Base-by-base conservation (phyloP, 768 basidiomycete species). In the Serpula lacrymans region DNA sequence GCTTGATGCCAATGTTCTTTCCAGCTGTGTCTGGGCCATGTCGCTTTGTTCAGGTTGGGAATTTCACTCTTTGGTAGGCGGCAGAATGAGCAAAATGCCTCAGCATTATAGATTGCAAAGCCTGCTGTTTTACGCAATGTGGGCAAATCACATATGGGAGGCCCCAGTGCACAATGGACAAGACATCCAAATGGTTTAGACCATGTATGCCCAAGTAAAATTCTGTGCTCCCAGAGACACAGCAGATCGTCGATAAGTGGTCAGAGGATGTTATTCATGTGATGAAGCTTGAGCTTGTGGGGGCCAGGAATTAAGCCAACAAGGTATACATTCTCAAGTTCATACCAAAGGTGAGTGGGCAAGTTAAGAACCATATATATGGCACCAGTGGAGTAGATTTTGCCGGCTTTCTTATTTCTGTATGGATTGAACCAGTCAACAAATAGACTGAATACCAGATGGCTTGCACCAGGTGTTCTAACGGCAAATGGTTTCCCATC, bases 231-330 rank as follows among this genome's bases (percentile, higher is more conserved):
- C 60, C 65, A 74, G n/a, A 67, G 49, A 0, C 34, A 23, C 1
- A 60, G 34, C 0, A 72, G 48, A 13, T 67, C 57, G 23, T 64
- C 54, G 7, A 72, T 54, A 10, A 72, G 53, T 1, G 60, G 64
- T 0, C 20, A 13, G 3, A 74, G 45, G 25, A 67, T 51, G 32
- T 68, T 65, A 28, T 72, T 69, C 9, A 69, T 49, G 26, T 62
- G 41, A 0, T 55, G 37, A 0, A 59, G 38, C 2, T 49, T 49
- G 0, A 70, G 69, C 32, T 65, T 59, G 1, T 55, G 43, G 0
- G 70, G 71, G 0, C 70, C 68, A 7, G 69, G 67, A 18, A 72
- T 64, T 35, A 74, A 49, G 1, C 60, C 69, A 2, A 43, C 58
- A 0, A 65, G 42, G 42, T 57, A 71, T 50, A 73, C 58, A 42